Base-by-base conservation (phyloP, 23 red algal genomes). In the Cyanidiococcus yangmingshanensis region DNA sequence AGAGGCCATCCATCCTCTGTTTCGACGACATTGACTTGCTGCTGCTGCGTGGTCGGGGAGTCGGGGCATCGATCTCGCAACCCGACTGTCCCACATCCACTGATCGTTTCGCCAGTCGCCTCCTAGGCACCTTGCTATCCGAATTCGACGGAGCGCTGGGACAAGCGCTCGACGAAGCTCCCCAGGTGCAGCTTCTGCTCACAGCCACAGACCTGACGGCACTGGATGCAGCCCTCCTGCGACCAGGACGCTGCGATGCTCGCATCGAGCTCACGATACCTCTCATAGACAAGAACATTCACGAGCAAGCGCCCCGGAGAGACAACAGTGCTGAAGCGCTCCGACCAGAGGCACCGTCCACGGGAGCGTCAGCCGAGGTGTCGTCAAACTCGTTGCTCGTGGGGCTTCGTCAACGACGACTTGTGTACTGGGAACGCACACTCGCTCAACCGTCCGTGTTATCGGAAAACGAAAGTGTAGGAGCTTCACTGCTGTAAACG, bases 21-120 rank as follows among this genome's bases (percentile, higher is more conserved):
- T 71, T 71, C 63, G 63, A 71, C 63, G 63, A 71, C 27, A 35
- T 71, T 25, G 63, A 71, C 32, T 35, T 71, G n/a, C 32, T 71
- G 12, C 32, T 71, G 16, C 27, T 30, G 3, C 27, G 32, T 12
- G 63, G 63, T 27, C 63, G 63, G n/a, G 21, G 45, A 7, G 12
- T 15, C 12, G 63, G 63, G 16, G n/a, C 32, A 2, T 29, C 15
- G 63, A 2, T 3, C 3, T 7, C n/a, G 7, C 3, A 7, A 3
- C 16, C 3, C 27, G 63, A 35, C 63, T 12, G 16, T 25, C 63
- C 32, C 63, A 29, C 21, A 7, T 27, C 63, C 7, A 71, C 21
- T 29, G 63, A 71, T 71, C 63, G 63, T 32, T 71, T 32, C 63
- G 27, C 63, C 63, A 71, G 63, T 35, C 63, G 63, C 7, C 63